phyloP scores from a whole-genome alignment of 2,329 filamentous ascomycete genomes.

The Colletotrichum spaethianum region DNA sequence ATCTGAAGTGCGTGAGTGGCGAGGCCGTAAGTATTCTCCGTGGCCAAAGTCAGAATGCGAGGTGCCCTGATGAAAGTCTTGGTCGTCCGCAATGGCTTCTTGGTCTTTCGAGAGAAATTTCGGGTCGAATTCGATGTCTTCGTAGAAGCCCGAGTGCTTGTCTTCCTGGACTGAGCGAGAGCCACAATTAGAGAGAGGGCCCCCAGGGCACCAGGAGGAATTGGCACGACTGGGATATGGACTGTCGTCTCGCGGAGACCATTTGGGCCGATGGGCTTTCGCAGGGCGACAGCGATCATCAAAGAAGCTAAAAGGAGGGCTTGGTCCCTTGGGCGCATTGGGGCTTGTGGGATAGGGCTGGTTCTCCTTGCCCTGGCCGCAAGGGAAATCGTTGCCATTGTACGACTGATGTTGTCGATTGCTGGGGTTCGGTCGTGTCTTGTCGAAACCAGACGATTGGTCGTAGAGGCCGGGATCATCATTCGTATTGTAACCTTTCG shows the following conservation, averaged over 20 bases:
- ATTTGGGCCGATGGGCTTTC: background rate
- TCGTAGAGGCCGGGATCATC: background rate
- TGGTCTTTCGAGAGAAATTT: background rate
- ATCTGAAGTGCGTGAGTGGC: background rate
- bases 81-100: background rate
- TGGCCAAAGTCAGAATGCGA: background rate
- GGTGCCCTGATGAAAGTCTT: background rate
- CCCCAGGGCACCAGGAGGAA: background rate
- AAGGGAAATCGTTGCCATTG: background rate
- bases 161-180: background rate
- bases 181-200: background rate
- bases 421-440: background rate
- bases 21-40: background rate
- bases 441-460: background rate
- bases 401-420: slow-evolving; percentile 9
- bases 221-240: background rate
- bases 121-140: background rate
- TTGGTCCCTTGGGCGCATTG: background rate
- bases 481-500: background rate
- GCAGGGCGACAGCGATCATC: background rate
- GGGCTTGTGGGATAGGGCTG: background rate
- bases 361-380: slow-evolving; percentile 31
- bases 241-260: background rate
- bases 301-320: background rate
- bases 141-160: background rate